Evolutionary conservation across 2,329 filamentous ascomycete genomes (phyloP), one percentile per base, ranked within the genome.

Genomic region (Diaporthe citrichinensis): DNA sequence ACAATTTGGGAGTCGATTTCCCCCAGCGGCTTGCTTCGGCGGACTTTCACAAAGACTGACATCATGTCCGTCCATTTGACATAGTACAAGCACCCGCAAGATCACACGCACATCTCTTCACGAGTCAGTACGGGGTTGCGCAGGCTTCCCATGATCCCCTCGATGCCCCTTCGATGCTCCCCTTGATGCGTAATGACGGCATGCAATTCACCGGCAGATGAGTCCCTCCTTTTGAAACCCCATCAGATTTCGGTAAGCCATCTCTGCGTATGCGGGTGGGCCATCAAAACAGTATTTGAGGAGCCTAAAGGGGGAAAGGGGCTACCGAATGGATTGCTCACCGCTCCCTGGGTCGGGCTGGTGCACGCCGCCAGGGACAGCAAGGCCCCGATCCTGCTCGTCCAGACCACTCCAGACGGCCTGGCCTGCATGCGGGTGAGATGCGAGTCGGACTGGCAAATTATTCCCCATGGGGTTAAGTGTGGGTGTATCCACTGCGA

Each of bases 381-480:
- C 65, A n/a, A 68, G 49, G 46, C 4, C 49, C 49, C 31, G 34
- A 69, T 69, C 65, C 65, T 68, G 34, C 65, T 14, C 17, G 7
- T 69, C 65, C 65, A 69, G 65, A 69, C 65, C 49, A 53, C 62
- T 51, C 62, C 61, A 49, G 17, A 34, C 10, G 41, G 25, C 46
- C 62, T 28, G 31, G 31, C 20, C 46, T 36, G 28, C 46, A 36
- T 53, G 46, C 23, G 34, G 65, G 46, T 53, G 46, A 23, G 65
- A 69, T 25, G 65, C 49, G 10, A 34, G n/a, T 55, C 49, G 65
- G 61, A 23, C 46, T 55, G 49, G 49, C 65, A 69, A 15, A 55
- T 55, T 62, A 51, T 12, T 53, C 71, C 74, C 74, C 71, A 73
- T 71, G 71, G 74, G 71, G 74, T 73, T 59, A 73, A 73, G 74